Evolutionary conservation across 768 basidiomycete genomes (phyloP).

Genomic region (Pulveroboletus sp.): DNA sequence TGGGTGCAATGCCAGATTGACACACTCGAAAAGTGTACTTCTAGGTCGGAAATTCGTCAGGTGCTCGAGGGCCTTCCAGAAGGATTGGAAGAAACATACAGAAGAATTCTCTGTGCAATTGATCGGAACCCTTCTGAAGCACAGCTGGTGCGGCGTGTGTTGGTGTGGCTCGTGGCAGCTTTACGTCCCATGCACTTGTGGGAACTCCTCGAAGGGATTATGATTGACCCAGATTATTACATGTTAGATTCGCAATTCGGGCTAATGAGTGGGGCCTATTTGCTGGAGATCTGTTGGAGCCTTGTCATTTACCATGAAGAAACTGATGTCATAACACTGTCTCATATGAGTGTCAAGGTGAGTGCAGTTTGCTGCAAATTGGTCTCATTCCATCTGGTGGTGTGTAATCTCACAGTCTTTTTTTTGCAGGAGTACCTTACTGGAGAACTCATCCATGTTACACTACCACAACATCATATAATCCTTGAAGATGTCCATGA

Average conservation of each 20-base stretch:
- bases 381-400: background rate
- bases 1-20: constrained; percentile 20
- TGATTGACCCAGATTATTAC: background rate
- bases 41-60: background rate
- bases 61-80: constrained; percentile 7
- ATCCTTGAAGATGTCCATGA: constrained; percentile 7
- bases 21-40: background rate
- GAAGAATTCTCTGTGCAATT: constrained; percentile 15
- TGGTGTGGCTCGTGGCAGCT: constrained; percentile 12
- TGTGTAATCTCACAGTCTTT: background rate
- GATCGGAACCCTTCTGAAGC: background rate
- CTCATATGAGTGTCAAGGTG: constrained; percentile 22
- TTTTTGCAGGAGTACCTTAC: constrained; percentile 12
- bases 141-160: background rate
- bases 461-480: constrained; percentile 5
- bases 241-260: background rate
- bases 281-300: constrained; percentile 3
- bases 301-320: constrained; percentile 10
- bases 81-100: constrained; percentile 20
- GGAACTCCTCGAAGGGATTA: constrained; percentile 10
- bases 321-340: constrained; percentile 6
- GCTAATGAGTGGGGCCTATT: background rate
- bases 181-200: constrained; percentile 6
- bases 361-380: background rate
- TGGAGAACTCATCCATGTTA: background rate